These are phyloP conservation scores for Coffea canephora DNA, from an alignment of 257 asterid genomes.

Conservation along the genomic window DNA sequence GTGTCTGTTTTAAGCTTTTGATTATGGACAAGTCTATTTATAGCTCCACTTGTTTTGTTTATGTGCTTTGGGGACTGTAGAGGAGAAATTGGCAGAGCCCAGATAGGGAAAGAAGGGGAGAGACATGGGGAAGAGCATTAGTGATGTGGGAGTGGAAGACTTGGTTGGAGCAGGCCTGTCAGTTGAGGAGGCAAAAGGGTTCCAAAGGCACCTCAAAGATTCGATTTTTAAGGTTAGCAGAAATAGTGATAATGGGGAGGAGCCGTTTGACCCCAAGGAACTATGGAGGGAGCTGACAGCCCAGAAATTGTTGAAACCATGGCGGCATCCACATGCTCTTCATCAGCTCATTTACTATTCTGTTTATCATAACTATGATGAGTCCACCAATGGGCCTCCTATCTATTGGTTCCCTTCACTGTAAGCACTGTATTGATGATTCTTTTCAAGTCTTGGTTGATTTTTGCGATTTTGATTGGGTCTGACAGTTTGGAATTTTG, in stretches of 20 bases:
- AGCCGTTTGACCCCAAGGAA: slow-evolving; percentile 29
- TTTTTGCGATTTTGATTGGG: not conserved
- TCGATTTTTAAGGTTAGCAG: slow-evolving; percentile 18
- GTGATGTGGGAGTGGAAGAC: slow-evolving; percentile 52
- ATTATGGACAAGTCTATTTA: not conserved
- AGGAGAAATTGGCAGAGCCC: not conserved
- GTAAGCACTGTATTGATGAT: slow-evolving; percentile 28
- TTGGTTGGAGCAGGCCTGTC: slow-evolving; percentile 53
- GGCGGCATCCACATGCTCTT: slow-evolving; percentile 60
- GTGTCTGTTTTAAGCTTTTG: no score
- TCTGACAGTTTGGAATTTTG: no score
- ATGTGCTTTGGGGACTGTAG: not conserved
- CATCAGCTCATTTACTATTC: slow-evolving; percentile 77
- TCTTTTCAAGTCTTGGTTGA: not conserved
- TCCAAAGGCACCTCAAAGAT: slow-evolving; percentile 39
- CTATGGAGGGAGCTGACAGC: slow-evolving; percentile 54
- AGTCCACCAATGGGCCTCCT: slow-evolving; percentile 66
- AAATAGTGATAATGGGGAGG: slow-evolving; percentile 7
- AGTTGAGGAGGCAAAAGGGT: slow-evolving; percentile 50
- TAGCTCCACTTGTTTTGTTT: not conserved
- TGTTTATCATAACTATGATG: slow-evolving; percentile 43
- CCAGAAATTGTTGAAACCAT: slow-evolving; percentile 64
- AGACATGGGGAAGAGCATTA: slow-evolving; percentile 44
- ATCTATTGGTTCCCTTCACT: slow-evolving; percentile 84
- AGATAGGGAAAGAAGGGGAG: not conserved